A percentile compares a stretch with the other conserved stretches of the same genome.
Evolutionary conservation across 306 rosid species (phyloP).

Genomic region (Arachis stenosperma): DNA sequence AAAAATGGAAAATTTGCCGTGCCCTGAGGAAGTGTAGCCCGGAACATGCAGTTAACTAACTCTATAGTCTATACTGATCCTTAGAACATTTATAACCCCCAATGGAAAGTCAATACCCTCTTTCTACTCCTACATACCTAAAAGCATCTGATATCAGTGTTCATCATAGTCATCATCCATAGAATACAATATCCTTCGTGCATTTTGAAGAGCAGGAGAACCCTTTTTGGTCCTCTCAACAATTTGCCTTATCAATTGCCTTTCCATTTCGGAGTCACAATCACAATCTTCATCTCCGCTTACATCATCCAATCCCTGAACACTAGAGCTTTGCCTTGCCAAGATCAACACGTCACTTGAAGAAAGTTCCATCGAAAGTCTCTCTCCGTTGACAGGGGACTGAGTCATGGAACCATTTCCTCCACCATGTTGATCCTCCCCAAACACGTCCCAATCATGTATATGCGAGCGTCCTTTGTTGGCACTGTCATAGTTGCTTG

Average conservation of each 20-base stretch:
- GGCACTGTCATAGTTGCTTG: slow-evolving; percentile 35
- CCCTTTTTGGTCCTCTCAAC: slow-evolving; percentile 82
- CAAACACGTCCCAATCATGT: neutral
- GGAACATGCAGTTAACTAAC: too few relatives aligned
- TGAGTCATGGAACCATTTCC: slow-evolving; percentile 27
- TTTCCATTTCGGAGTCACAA: slow-evolving; percentile 64
- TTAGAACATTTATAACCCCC: neutral
- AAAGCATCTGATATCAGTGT: slow-evolving; percentile 31
- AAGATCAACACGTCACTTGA: slow-evolving; percentile 28
- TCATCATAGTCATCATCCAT: slow-evolving; percentile 50
- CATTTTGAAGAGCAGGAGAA: slow-evolving; percentile 69
- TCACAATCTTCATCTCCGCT: slow-evolving; percentile 53
- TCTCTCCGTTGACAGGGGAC: slow-evolving; percentile 29
- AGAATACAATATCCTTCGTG: slow-evolving; percentile 60
- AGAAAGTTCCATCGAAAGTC: slow-evolving; percentile 37
- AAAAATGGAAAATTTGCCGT: too few relatives aligned
- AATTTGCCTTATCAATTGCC: slow-evolving; percentile 69
- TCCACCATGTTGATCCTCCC: slow-evolving; percentile 33
- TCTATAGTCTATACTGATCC: too few relatives aligned
- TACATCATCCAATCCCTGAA: slow-evolving; percentile 39
- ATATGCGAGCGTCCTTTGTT: slow-evolving; percentile 4
- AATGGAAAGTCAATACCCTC: neutral
- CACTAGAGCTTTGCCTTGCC: slow-evolving; percentile 42
- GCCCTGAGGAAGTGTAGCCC: too few relatives aligned
- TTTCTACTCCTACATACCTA: slow-evolving; percentile 34